Percentiles rank a stretch among this genome's conserved stretches.
phyloP scores from a whole-genome alignment of 192 early-diverging fungal species.

The Linderina pennispora region DNA sequence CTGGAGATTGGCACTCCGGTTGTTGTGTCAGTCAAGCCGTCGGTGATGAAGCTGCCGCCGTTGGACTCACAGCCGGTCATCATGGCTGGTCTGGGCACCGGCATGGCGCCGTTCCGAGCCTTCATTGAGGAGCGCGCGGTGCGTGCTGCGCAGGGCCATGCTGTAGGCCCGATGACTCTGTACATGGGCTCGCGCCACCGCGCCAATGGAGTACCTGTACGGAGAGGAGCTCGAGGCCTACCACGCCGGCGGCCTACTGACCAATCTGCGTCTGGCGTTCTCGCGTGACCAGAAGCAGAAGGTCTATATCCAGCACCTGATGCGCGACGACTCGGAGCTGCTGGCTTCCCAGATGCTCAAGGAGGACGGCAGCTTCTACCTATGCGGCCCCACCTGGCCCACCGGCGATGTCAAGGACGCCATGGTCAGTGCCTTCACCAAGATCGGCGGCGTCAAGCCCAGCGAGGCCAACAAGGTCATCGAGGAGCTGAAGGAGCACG shows the following conservation, averaged over 20 bases:
- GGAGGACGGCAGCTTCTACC: slow-evolving; percentile 81
- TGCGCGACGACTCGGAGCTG: slow-evolving; percentile 75
- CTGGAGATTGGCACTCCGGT: slow-evolving; percentile 63
- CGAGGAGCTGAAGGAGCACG: slow-evolving; percentile 88
- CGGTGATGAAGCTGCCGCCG: slow-evolving; percentile 92
- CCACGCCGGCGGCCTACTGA: slow-evolving; percentile 81
- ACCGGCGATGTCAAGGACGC: slow-evolving; percentile 92
- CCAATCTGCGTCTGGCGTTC: slow-evolving; percentile 85
- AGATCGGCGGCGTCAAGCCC: slow-evolving; percentile 51
- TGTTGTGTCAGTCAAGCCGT: slow-evolving; percentile 89
- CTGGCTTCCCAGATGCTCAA: slow-evolving; percentile 71
- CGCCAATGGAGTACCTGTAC: slow-evolving; percentile 89
- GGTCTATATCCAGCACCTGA: slow-evolving; percentile 96
- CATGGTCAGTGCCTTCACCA: slow-evolving; percentile 69
- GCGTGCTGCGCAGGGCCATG: slow-evolving; percentile 64
- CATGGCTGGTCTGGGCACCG: slow-evolving; percentile 96
- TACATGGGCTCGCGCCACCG: slow-evolving; percentile 97
- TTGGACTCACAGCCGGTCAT: slow-evolving; percentile 79
- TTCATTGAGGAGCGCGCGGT: slow-evolving; percentile 92
- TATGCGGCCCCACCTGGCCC: slow-evolving; percentile 98
- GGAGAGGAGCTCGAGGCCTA: slow-evolving; percentile 97
- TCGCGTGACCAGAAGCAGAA: slow-evolving; percentile 91
- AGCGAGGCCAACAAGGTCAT: slow-evolving; percentile 65
- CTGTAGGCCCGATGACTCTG: slow-evolving; percentile 90
- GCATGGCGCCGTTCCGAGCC: slow-evolving; percentile 98